Conservation (phyloP, 768 basidiomycete species). For the Holtermanniella nyarrowii region DNA sequence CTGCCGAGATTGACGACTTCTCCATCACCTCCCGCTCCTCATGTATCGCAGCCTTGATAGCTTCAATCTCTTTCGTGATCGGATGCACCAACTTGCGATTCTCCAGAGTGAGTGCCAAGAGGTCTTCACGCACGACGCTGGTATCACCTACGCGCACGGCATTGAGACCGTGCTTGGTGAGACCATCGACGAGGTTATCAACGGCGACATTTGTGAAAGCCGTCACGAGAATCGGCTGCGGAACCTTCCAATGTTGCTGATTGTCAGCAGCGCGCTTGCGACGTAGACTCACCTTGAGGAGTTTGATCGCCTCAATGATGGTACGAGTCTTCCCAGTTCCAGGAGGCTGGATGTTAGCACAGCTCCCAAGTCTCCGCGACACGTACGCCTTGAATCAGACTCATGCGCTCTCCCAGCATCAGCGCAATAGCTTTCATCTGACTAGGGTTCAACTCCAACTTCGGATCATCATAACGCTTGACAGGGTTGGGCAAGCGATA, state of each 20-base stretch:
- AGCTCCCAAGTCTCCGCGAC: neutral
- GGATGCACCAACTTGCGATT: conserved; percentile 56
- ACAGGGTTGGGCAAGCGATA: conserved; percentile 53
- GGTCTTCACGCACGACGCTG: conserved; percentile 52
- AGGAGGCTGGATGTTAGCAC: conserved; percentile 16
- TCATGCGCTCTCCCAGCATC: conserved; percentile 70
- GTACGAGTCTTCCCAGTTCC: conserved; percentile 68
- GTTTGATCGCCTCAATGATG: conserved; percentile 68
- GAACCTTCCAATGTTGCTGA: conserved; percentile 66
- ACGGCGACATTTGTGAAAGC: conserved; percentile 91
- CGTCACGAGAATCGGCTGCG: conserved; percentile 77
- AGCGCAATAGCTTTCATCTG: conserved; percentile 72
- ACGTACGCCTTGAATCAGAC: conserved; percentile 77
- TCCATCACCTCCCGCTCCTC: conserved; percentile 6
- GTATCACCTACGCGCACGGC: conserved; percentile 66
- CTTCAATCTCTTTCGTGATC: conserved; percentile 46
- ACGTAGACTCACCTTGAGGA: conserved; percentile 54
- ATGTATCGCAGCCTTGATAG: conserved; percentile 17
- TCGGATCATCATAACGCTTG: conserved; percentile 66
- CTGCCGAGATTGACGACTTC: conserved; percentile 6
- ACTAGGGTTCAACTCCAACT: conserved; percentile 59
- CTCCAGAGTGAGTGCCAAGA: conserved; percentile 55
- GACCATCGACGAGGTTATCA: conserved; percentile 74
- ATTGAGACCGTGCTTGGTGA: conserved; percentile 51
- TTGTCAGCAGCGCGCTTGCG: conserved; percentile 3